phyloP scores from a whole-genome alignment of 2,329 filamentous ascomycete species.

The Cercospora citrullina region DNA sequence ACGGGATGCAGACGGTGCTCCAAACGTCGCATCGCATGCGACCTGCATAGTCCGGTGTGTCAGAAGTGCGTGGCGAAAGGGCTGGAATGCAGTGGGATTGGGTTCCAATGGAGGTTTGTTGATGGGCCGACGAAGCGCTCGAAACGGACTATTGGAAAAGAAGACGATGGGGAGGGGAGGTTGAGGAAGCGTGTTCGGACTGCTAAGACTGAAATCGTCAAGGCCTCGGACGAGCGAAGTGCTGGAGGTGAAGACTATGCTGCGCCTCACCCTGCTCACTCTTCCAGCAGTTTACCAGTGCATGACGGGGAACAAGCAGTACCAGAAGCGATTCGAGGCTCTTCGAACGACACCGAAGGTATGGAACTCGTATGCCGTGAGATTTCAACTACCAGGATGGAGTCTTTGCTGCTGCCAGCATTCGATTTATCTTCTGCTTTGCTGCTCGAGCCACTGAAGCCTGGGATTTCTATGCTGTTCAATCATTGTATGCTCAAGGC shows the following conservation, averaged over 20 bases:
- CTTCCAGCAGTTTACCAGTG: too few relatives aligned
- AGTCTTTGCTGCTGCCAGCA: neutral
- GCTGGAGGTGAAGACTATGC: neutral
- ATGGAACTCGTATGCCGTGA: neutral
- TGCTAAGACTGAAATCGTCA: too few relatives aligned
- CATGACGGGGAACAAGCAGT: neutral
- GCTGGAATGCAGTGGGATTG: neutral
- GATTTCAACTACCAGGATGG: neutral
- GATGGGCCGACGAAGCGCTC: neutral
- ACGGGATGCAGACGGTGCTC: neutral
- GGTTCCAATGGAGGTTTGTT: neutral
- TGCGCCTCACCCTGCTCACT: neutral
- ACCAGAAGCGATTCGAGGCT: neutral
- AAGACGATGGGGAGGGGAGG: neutral
- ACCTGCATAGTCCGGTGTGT: neutral
- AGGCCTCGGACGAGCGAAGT: too few relatives aligned
- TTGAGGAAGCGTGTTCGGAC: too few relatives aligned
- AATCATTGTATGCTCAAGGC: neutral
- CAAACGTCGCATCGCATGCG: neutral
- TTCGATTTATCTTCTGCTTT: neutral
- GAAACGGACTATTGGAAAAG: neutral
- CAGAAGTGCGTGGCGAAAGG: neutral
- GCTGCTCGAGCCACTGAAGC: neutral
- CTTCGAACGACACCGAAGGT: neutral
- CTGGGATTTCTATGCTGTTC: neutral